Conservation (phyloP, 1,284 basidiomycete species). For the Microbotryomycetes sp. region DNA sequence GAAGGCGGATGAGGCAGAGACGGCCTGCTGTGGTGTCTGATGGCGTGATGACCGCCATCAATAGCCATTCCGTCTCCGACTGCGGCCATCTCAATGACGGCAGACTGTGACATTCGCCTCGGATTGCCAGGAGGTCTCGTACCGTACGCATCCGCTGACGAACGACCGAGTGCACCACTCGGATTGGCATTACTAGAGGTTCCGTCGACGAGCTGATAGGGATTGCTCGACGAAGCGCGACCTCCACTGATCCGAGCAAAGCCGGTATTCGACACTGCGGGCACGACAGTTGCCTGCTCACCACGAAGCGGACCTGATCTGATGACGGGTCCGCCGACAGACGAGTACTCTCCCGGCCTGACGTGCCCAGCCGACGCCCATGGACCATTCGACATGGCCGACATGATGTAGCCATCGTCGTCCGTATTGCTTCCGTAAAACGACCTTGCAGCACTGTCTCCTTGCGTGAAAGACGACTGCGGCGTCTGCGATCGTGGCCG, state of each 20-base stretch:
- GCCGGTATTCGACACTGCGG: conserved; percentile 49
- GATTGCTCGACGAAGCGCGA: conserved; percentile 45
- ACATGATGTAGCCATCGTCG: conserved; percentile 72
- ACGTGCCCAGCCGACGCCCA: conserved; percentile 32
- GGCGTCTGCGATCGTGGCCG: background rate
- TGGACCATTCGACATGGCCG: conserved; percentile 53
- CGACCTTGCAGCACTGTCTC: conserved; percentile 11
- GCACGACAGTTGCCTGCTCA: conserved; percentile 22
- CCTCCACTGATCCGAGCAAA: conserved; percentile 72
- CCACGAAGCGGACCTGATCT: conserved; percentile 4
- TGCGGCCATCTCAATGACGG: conserved; percentile 12
- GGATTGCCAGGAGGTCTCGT: conserved; percentile 10
- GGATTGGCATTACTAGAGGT: background rate
- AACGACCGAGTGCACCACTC: background rate
- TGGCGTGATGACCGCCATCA: conserved; percentile 7
- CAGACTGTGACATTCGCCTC: conserved; percentile 11
- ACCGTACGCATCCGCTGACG: conserved; percentile 21
- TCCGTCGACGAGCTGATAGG: conserved; percentile 20
- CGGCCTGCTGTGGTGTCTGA: background rate
- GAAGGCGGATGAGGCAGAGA: conserved; percentile 1
- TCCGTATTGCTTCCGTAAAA: conserved; percentile 66
- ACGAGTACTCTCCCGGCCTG: conserved; percentile 31
- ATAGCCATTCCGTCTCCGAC: no score
- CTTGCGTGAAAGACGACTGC: conserved; percentile 3
- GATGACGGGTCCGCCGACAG: conserved; percentile 18